Percentiles rank a stretch among this genome's conserved stretches.
Evolutionary conservation across 129 eudicot genomes (phyloP).

Genomic region (Helichrysum umbraculigerum): DNA sequence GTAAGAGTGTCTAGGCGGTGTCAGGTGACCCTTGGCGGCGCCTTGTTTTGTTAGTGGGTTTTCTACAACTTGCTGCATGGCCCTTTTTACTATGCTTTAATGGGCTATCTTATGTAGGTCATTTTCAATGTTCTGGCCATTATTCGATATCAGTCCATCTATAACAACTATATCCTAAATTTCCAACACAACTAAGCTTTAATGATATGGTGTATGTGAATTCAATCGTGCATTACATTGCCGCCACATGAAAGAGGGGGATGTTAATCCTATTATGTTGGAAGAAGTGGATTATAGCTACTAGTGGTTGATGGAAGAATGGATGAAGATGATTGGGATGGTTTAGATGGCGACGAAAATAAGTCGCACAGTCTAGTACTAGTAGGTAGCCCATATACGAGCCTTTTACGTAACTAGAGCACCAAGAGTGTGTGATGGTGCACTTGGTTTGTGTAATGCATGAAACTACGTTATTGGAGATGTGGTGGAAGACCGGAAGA

Average conservation of each 20-base stretch:
- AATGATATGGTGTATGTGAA: constrained; percentile 16
- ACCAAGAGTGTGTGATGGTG: background rate
- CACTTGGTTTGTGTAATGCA: no score
- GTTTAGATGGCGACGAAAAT: background rate
- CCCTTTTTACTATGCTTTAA: no score
- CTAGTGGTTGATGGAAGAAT: background rate
- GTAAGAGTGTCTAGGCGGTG: no score
- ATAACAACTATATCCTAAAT: no score
- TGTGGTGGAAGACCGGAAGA: no score
- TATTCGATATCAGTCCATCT: no score
- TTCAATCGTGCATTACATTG: background rate
- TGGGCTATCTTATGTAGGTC: no score
- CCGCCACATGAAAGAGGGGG: background rate
- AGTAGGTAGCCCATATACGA: background rate
- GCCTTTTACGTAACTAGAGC: background rate
- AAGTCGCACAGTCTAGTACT: background rate
- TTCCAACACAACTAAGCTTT: background rate
- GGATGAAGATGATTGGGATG: background rate
- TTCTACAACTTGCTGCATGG: no score
- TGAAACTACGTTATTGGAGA: no score
- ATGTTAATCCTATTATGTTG: background rate
- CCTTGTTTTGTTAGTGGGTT: no score
- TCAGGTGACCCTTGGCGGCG: no score
- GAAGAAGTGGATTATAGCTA: background rate
- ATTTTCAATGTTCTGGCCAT: no score